Base-by-base conservation (phyloP, 306 rosid species). In the Fragaria nilgerrensis region DNA sequence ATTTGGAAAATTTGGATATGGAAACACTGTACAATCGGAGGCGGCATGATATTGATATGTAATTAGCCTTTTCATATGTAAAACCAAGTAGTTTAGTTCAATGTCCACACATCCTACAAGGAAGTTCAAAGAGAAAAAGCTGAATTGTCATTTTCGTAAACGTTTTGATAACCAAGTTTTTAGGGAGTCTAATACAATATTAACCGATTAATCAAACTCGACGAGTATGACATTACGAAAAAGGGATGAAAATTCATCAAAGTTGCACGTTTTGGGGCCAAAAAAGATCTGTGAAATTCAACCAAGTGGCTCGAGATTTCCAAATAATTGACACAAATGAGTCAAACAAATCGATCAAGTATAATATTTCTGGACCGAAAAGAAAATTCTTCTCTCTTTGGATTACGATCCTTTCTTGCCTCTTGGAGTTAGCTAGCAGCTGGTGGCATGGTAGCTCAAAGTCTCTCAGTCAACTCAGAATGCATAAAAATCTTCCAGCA, bases 241-340 rank as follows among this genome's bases (percentile, higher is more conserved):
- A 29, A 2, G n/a, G 68, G 5, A 2, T 41, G n/a, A 62, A 62
- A 15, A 27, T 29, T 17, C 3, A 65, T 17, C 15, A 65, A 36
- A 65, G 47, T 62, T 17, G 70, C 70, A 65, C 70, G 70, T 65
- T 65, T 22, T 13, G 17, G 50, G 11, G 41, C 68, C 53, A 74
- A 65, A 19, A 10, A 74, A 16, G 48, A 56, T 16, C 5, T 34
- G n/a, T 15, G 39, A 14, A 37, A 2, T 22, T 37, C 22, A 29
- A 63, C 52, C 25, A 37, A 53, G 36, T n/a, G 1, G 27, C 53
- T 13, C 16, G 3, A 39, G 39, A 8, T 9, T 22, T 74, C 12
- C 55, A 74, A 70, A 41, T 53, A 43, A 62, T 65, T 73, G 76
- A 53, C 71, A 52, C 72, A 82, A 20, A 43, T 22, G 58, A 72